Evolutionary conservation across 345 rosid species (phyloP).

Genomic region (Isatis tinctoria): DNA sequence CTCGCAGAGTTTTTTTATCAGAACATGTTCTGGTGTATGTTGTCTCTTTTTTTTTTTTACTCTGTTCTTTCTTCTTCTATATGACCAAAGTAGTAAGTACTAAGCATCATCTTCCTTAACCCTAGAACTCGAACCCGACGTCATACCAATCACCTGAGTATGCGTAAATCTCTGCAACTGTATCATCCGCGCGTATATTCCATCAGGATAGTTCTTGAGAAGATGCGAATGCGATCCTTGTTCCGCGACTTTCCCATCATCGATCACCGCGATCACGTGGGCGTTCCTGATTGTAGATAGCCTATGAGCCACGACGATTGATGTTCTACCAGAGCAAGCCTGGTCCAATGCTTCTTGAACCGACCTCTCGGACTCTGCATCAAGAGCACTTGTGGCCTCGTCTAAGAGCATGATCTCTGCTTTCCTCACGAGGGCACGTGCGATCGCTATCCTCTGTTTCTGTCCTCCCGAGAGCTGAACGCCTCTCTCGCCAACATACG

Average conservation of each 20-base stretch:
- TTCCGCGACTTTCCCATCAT: conserved; percentile 91
- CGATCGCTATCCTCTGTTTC: conserved; percentile 84
- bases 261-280: conserved; percentile 77
- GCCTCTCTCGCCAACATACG: conserved; percentile 87
- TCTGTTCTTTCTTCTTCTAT: conserved; percentile 27
- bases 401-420: conserved; percentile 90
- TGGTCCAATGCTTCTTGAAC: conserved; percentile 95
- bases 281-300: conserved; percentile 89
- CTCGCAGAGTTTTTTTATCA: conserved; percentile 2
- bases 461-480: conserved; percentile 97
- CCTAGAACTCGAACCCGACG: conserved; percentile 76
- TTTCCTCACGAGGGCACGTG: conserved; percentile 77
- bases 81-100: conserved; percentile 22
- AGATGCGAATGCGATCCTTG: conserved; percentile 92
- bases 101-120: conserved; percentile 61
- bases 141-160: conserved; percentile 78
- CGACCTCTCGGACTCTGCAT: conserved; percentile 85
- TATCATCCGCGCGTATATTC: conserved; percentile 86
- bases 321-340: conserved; percentile 86
- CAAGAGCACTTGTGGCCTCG: conserved; percentile 97
- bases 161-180: conserved; percentile 93
- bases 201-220: conserved; percentile 78
- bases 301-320: conserved; percentile 86
- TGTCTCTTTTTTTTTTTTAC: not conserved
- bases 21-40: conserved; percentile 25